A percentile compares a stretch with the other conserved stretches of the same genome.
phyloP scores from a whole-genome alignment of 306 rosid species.

The Cyclanthera cordifolia region DNA sequence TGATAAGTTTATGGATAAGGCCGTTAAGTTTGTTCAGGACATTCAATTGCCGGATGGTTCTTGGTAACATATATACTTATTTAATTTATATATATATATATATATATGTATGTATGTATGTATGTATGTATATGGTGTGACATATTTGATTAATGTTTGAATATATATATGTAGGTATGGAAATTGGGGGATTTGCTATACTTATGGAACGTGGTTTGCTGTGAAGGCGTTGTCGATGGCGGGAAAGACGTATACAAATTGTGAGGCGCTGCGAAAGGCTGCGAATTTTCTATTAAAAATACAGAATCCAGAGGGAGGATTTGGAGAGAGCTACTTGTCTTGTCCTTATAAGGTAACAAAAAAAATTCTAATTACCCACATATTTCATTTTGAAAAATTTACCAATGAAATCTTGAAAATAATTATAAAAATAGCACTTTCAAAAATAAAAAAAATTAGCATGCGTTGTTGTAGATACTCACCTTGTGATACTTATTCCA shows the following conservation, averaged over 20 bases:
- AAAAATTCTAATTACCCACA: no score
- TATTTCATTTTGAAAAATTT: no score
- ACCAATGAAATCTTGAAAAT: no score
- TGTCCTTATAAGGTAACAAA: slow-evolving; percentile 25
- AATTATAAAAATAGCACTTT: no score
- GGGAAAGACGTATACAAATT: slow-evolving; percentile 23
- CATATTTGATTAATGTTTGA: no score
- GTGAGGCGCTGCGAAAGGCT: slow-evolving; percentile 24
- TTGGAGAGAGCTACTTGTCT: slow-evolving; percentile 36
- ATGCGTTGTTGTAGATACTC: no score
- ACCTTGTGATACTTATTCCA: no score
- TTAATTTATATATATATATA: no score
- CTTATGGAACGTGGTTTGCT: slow-evolving; percentile 35
- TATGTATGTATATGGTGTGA: no score
- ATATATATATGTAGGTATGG: slow-evolving; percentile 15
- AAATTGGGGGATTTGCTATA: slow-evolving; percentile 36
- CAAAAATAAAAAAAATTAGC: no score
- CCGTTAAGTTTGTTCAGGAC: slow-evolving; percentile 25
- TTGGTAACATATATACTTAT: slow-evolving; percentile 15
- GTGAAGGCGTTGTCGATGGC: slow-evolving; percentile 26
- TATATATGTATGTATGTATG: no score
- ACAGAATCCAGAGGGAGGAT: slow-evolving; percentile 33
- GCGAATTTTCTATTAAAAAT: slow-evolving; percentile 22
- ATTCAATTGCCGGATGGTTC: slow-evolving; percentile 32
- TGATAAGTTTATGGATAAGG: slow-evolving; percentile 25